Base-by-base conservation (phyloP, 2,329 filamentous ascomycete species). In the Neophaeococcomyces aloes region DNA sequence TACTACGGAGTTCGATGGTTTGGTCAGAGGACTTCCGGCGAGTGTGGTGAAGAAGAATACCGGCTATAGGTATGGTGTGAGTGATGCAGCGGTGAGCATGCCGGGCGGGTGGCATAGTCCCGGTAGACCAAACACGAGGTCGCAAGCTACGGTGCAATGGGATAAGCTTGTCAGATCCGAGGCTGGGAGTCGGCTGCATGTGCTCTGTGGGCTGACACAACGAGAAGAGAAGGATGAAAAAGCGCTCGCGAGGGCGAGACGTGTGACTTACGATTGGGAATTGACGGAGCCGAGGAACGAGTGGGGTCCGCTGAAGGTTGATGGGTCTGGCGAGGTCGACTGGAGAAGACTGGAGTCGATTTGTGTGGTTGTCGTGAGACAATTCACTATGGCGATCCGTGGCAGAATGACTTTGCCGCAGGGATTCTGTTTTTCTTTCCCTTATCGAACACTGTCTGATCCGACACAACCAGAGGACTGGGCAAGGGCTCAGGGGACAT, bases 391-490 rank as follows among this genome's bases (percentile, higher is more conserved):
- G 29, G 48, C 45, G 21, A 44, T 52, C 7, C 35, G 49, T 3
- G 47, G 46, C 6, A 38, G 44, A 23, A 40, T 56, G 17, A 33
- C 39, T 7, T 39, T 49, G 45, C 49, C 52, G 7, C 45, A 51
- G 29, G 52, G 53, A n/a, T 53, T 56, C 33, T 46, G 44, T 39
- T 56, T 43, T 36, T 53, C 52, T 15, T 45, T 56, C 29, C 53
- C 53, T 2, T 46, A 56, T 36, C 50, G 52, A 11, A 53, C 52
- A 10, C 25, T 54, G 33, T 7, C 29, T 19, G 47, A 49, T 31
- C 48, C 50, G 3, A 50, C 44, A 3, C 29, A 17, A 5, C 52
- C 53, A 1, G 31, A 46, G 19, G 53, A 56, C 35, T 56, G 53
- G 53, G 53, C 53, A 3, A 29, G 52, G 1, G 51, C 51, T 30